Percentiles rank a stretch among this genome's conserved stretches.
Evolutionary conservation across 768 basidiomycete species (phyloP).

Genomic region (Lentinula lateritia): DNA sequence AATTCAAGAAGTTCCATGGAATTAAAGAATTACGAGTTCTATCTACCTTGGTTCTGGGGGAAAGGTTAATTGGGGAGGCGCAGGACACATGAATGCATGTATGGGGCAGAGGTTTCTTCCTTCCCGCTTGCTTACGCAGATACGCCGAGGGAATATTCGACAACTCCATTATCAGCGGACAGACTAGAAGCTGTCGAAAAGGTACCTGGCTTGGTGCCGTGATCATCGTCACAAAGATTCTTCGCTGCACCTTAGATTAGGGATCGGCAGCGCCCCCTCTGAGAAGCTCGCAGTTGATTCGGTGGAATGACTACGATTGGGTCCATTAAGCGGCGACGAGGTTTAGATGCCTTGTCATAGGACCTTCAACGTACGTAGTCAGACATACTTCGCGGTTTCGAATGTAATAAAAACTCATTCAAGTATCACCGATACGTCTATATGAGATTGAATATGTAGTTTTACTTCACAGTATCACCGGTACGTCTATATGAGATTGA

Average conservation of each 20-base stretch:
- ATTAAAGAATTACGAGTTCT: not conserved
- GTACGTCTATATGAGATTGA: too few relatives aligned
- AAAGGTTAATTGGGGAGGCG: not conserved
- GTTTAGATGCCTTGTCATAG: too few relatives aligned
- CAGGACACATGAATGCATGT: not conserved
- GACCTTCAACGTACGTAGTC: too few relatives aligned
- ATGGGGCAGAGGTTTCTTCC: not conserved
- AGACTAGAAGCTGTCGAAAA: not conserved
- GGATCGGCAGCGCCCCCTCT: not conserved
- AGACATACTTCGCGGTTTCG: not conserved
- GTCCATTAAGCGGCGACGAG: too few relatives aligned
- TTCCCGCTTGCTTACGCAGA: not conserved
- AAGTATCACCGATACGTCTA: too few relatives aligned
- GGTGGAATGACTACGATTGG: too few relatives aligned
- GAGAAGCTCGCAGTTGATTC: not conserved
- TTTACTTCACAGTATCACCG: too few relatives aligned
- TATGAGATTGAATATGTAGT: too few relatives aligned
- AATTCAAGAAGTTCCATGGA: not conserved
- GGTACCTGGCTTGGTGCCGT: not conserved
- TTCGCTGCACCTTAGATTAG: not conserved
- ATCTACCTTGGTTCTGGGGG: not conserved
- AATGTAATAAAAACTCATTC: not conserved
- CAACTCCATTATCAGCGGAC: not conserved
- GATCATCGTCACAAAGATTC: not conserved
- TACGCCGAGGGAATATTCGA: not conserved